Evolutionary conservation across 1,139 yeast species (phyloP), one percentile per base, ranked within the genome.

Genomic region (Suhomyces bolitotheri): DNA sequence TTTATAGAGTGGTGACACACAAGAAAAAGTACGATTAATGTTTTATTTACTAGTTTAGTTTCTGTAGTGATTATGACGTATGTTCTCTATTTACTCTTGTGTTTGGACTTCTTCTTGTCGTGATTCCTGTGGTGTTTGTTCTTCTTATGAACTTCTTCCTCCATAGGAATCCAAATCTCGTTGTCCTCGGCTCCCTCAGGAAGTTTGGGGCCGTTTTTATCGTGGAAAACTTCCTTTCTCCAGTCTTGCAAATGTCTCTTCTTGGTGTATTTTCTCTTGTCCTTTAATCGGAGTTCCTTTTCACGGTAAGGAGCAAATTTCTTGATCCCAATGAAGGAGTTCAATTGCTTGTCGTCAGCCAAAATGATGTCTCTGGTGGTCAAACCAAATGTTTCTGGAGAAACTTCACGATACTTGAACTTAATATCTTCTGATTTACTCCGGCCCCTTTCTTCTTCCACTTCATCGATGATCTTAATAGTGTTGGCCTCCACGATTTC

Each of bases 221-320:
- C 70, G 33, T 76, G 75, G 62, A 90, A 89, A 2, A 84, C 88
- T 40, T 80, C 81, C 60, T 82, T 79, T 60, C 96, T 80, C 98
- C 98, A 94, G 50, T 88, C 94, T 50, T 83, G 76, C 43, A 92
- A 64, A 49, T 94, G 77, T 62, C 78, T 84, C 66, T 82, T 80
- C 71, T 90, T 92, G 26, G 90, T 79, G 41, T 76, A 85, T 64
- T 88, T 87, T 54, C 95, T 74, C 60, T 80, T 84, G 58, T 94
- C 98, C 57, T 82, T 87, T 49, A 73, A 64, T 47, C 81, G 73
- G 49, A 76, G 71, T 40, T 87, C 95, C 44, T 76, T 76, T 16
- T 89, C 79, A 56, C 97, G 78, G 59, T 86, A 94, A 17, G 97
- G 92, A 0, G 97, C 97, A 50, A 92, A 80, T 59, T 90, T 90